Percentiles rank a stretch among this genome's conserved stretches.
Conservation (phyloP, 208 protist genomes). For the Leishmania tarentolae region DNA sequence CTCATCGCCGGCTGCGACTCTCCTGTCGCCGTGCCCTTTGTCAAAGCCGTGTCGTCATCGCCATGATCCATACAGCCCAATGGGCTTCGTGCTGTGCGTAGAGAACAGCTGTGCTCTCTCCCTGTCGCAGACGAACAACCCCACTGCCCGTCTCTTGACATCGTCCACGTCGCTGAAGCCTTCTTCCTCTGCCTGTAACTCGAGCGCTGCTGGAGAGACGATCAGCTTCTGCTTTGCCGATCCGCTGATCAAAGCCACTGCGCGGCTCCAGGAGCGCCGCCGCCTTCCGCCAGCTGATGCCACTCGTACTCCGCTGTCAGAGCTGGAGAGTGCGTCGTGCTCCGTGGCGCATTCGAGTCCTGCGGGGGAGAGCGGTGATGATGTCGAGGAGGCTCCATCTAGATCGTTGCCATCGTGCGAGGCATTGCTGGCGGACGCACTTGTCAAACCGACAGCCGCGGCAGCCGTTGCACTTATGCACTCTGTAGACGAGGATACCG, state of each 20-base stretch:
- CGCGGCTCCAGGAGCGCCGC: constrained; percentile 24
- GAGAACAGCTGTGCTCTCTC: constrained; percentile 24
- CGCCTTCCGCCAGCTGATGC: constrained; percentile 5
- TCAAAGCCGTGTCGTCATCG: constrained; percentile 19
- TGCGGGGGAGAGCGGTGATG: not conserved
- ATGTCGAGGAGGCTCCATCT: not conserved
- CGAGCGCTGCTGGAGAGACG: constrained; percentile 2
- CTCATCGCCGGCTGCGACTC: not conserved
- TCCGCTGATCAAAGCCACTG: constrained; percentile 27
- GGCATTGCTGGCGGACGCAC: not conserved
- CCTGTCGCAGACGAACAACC: constrained; percentile 2
- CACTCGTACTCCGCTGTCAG: constrained; percentile 2
- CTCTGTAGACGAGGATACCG: not conserved
- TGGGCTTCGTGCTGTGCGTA: constrained; percentile 23
- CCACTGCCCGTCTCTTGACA: constrained; percentile 1
- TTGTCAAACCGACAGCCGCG: not conserved
- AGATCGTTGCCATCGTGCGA: not conserved
- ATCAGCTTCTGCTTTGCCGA: constrained; percentile 26
- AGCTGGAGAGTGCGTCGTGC: not conserved
- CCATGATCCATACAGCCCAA: constrained; percentile 31
- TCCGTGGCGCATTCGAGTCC: not conserved
- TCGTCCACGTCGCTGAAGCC: not conserved
- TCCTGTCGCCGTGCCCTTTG: not conserved
- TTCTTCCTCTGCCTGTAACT: constrained; percentile 1
- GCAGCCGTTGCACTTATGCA: too few relatives aligned